Base-by-base conservation (phyloP, 2,329 filamentous ascomycete species). In the Arthrobotrys megalospora region DNA sequence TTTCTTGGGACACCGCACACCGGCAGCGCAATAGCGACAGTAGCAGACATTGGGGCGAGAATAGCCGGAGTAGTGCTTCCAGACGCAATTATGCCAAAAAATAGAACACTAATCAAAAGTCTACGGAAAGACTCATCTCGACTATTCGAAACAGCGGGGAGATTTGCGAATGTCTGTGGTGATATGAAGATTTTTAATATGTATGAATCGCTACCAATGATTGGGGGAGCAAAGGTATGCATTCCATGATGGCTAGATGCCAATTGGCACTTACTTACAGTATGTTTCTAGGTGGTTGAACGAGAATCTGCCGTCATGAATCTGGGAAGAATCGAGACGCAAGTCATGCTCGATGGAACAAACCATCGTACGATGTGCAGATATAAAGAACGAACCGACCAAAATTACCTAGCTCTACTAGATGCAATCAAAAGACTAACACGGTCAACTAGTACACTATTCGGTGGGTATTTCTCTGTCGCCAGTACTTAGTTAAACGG, bases 111-210 rank as follows among this genome's bases (percentile, higher is more conserved):
- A 24, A 77, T 77, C 19, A 77, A 71, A 19, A 71, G 73, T 48
- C 11, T 77, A 21, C 45, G 66, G 21, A 77, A 71, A 28, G 73
- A 77, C 48, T 77, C 73, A 0, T 48, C 66, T 12, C 58, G 73
- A 28, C 43, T 77, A 24, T 77, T 77, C 24, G 73, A 77, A 63
- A 77, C 66, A 11, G 73, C 73, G 7, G 66, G 73, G 16, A 60
- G 73, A 12, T 77, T 77, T 34, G 66, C 73, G 3, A 71, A 77
- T 41, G 19, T 77, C 10, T 77, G 73, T 19, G 66, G 66, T 7
- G 66, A 68, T 47, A 77, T 77, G 67, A 77, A 63, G 45, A 77
- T 77, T 24, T 77, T 28, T 28, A 77, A 70, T 60, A 77, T 77
- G 73, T 77, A 77, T 19, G 73, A 77, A 34, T 71, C 73, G 34